A percentile compares a stretch with the other conserved stretches of the same genome.
Conservation (phyloP, 345 rosid genomes). For the Noccaea caerulescens region DNA sequence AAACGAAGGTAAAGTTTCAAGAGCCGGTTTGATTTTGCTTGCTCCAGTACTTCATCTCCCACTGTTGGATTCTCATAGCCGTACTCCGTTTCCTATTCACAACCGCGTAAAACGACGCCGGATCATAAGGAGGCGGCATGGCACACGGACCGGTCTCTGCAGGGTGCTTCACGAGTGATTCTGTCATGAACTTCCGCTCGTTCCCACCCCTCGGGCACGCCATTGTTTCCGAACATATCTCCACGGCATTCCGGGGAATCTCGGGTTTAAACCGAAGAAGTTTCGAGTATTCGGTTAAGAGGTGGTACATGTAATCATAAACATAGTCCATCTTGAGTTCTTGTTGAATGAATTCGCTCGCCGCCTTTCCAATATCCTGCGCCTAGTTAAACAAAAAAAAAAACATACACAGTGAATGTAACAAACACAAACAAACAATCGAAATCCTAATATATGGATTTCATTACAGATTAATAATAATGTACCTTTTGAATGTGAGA, state of each 20-base stretch:
- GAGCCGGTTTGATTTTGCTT: constrained; percentile 47
- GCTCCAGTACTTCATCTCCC: constrained; percentile 57
- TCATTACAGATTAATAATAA: not conserved
- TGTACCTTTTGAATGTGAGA: constrained; percentile 59
- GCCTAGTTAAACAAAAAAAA: constrained; percentile 52
- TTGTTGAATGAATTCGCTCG: constrained; percentile 55
- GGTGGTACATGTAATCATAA: constrained; percentile 85
- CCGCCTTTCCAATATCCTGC: constrained; percentile 61
- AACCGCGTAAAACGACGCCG: constrained; percentile 46
- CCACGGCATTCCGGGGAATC: constrained; percentile 51
- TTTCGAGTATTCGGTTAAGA: constrained; percentile 65
- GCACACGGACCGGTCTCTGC: constrained; percentile 60
- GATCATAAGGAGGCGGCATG: constrained; percentile 67
- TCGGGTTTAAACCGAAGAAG: constrained; percentile 62
- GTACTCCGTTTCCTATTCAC: constrained; percentile 45
- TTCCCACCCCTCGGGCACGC: constrained; percentile 58
- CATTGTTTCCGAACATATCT: constrained; percentile 66
- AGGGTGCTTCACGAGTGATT: constrained; percentile 70
- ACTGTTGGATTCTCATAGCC: constrained; percentile 29
- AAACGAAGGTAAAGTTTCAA: constrained; percentile 1
- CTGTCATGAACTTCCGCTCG: constrained; percentile 60
- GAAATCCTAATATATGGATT: not conserved
- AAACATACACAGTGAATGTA: not conserved
- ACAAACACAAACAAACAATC: not conserved
- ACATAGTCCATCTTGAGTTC: constrained; percentile 69